Evolutionary conservation across 2,329 filamentous ascomycete genomes (phyloP).

Genomic region (Leptosphaerulina australis): DNA sequence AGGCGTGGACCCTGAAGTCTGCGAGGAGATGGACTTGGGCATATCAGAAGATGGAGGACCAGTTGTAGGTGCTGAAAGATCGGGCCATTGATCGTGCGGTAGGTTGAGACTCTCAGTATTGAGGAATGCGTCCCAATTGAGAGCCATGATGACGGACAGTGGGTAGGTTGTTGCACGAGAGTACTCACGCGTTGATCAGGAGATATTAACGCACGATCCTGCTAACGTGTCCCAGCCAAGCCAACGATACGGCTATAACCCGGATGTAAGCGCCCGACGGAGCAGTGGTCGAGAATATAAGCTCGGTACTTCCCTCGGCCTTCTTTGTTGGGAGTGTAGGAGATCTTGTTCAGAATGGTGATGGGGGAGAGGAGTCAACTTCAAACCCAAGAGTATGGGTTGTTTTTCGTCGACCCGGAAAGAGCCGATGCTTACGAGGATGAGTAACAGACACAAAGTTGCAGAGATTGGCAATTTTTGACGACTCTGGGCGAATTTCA

Average conservation of each 20-base stretch:
- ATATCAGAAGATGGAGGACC: slow-evolving; percentile 40
- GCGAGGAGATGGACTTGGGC: slow-evolving; percentile 44
- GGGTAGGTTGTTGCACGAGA: slow-evolving; percentile 36
- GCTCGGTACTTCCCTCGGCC: slow-evolving; percentile 22
- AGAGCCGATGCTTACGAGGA: slow-evolving; percentile 28
- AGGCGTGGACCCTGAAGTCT: slow-evolving; percentile 41
- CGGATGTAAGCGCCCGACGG: slow-evolving; percentile 24
- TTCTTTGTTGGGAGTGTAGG: slow-evolving; percentile 11
- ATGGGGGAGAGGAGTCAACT: background rate
- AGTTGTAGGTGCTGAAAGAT: slow-evolving; percentile 39
- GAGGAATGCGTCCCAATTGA: slow-evolving; percentile 50
- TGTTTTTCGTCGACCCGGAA: slow-evolving; percentile 14
- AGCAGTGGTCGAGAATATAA: slow-evolving; percentile 36
- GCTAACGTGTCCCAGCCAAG: slow-evolving; percentile 33
- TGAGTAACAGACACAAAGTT: slow-evolving; percentile 23
- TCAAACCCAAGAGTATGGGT: slow-evolving; percentile 3
- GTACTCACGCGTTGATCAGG: slow-evolving; percentile 48
- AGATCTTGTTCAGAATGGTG: slow-evolving; percentile 1
- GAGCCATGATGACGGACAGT: slow-evolving; percentile 44
- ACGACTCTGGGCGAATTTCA: slow-evolving; percentile 12
- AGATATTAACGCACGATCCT: slow-evolving; percentile 36
- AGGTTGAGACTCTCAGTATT: slow-evolving; percentile 46
- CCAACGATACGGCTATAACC: slow-evolving; percentile 30
- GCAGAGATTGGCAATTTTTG: slow-evolving; percentile 26
- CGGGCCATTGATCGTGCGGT: slow-evolving; percentile 48